These are phyloP conservation scores for Tetradesmus lagerheimii DNA, from an alignment of 139 green algal species.

Conservation along the genomic window DNA sequence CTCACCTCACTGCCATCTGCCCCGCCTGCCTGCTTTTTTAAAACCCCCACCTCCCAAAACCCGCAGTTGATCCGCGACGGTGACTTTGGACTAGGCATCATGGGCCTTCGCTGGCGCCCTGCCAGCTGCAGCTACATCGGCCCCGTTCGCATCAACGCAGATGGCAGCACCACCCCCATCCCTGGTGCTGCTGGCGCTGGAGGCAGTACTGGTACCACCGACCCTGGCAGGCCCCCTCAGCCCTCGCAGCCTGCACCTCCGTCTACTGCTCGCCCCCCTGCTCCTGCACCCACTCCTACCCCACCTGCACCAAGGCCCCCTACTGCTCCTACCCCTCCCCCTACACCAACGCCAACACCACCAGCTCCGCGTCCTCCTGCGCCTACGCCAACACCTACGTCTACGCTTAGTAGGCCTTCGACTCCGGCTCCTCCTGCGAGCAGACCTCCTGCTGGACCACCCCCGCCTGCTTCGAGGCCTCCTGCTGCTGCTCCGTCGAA, in stretches of 20 bases:
- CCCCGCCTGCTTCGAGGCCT: neutral
- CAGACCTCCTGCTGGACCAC: neutral
- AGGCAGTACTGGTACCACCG: neutral
- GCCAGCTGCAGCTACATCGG: conserved; percentile 22
- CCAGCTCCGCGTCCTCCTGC: neutral
- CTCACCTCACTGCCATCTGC: neutral
- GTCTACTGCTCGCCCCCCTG: neutral
- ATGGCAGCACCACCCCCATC: neutral
- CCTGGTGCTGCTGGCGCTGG: neutral
- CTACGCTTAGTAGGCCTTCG: neutral
- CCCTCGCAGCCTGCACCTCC: neutral
- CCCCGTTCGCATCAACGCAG: neutral
- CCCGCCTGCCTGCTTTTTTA: neutral
- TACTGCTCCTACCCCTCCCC: neutral
- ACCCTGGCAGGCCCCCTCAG: neutral
- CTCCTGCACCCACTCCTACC: neutral
- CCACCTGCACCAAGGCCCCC: neutral
- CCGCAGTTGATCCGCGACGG: conserved; percentile 17
- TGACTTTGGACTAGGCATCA: conserved; percentile 23
- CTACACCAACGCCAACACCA: neutral
- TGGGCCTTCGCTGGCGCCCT: neutral
- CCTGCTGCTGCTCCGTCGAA: too few species aligned
- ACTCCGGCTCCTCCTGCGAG: neutral
- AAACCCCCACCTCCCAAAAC: neutral
- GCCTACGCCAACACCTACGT: neutral